These are phyloP conservation scores for Neckera pumila DNA, from an alignment of 225 moss, liverwort and hornwort genomes.

Conservation along the genomic window DNA sequence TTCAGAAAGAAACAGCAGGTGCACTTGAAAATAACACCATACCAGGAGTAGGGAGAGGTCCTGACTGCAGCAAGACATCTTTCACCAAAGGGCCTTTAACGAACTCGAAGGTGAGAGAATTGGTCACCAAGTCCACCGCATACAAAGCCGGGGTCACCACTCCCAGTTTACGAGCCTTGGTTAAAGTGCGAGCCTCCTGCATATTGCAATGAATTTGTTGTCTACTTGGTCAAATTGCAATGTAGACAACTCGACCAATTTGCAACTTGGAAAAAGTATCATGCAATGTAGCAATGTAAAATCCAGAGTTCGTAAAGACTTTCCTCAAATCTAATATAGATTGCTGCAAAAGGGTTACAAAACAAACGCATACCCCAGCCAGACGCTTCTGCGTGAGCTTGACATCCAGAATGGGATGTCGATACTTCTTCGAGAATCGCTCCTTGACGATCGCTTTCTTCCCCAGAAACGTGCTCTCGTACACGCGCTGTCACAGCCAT, in stretches of 20 bases:
- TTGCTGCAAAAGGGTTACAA: background rate
- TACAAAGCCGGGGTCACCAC: slow-evolving; percentile 70
- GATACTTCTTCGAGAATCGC: slow-evolving; percentile 81
- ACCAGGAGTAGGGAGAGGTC: slow-evolving; percentile 49
- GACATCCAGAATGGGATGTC: slow-evolving; percentile 65
- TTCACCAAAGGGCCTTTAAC: slow-evolving; percentile 67
- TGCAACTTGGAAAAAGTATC: background rate
- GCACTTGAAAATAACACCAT: background rate
- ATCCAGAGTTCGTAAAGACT: background rate
- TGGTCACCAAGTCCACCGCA: slow-evolving; percentile 55
- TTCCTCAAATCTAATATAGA: background rate
- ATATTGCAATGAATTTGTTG: background rate
- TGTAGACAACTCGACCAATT: background rate
- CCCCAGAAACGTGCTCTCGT: slow-evolving; percentile 51
- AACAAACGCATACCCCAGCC: slow-evolving; percentile 32
- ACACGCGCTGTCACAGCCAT: slow-evolving; percentile 38
- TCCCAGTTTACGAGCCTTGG: slow-evolving; percentile 79
- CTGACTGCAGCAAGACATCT: slow-evolving; percentile 55
- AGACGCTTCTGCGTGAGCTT: slow-evolving; percentile 81
- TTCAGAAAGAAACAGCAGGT: background rate
- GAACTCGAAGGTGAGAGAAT: slow-evolving; percentile 72
- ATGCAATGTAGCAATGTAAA: background rate
- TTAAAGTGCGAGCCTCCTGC: slow-evolving; percentile 79
- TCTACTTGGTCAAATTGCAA: background rate
- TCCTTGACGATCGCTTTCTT: slow-evolving; percentile 72